phyloP scores from a whole-genome alignment of 2,329 filamentous ascomycete species.

The Xylogone sp. region DNA sequence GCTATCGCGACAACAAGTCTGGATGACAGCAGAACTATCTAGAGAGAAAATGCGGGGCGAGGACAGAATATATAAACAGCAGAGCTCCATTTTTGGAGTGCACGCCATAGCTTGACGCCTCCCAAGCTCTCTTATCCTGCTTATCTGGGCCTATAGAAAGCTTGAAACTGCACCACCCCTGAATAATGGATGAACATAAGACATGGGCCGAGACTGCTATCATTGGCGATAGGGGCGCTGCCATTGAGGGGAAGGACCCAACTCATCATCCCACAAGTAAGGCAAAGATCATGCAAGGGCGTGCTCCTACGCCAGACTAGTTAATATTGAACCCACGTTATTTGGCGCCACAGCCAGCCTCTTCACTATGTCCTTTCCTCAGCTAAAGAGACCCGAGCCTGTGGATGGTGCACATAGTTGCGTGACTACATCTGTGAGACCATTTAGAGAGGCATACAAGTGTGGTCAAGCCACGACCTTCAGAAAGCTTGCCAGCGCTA shows the following conservation, averaged over 20 bases:
- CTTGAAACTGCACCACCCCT: constrained; percentile 7
- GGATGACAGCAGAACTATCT: not conserved
- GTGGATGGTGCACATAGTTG: not conserved
- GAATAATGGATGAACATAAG: constrained; percentile 12
- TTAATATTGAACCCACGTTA: too few species aligned
- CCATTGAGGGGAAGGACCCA: not conserved
- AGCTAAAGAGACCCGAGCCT: not conserved
- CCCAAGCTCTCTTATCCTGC: constrained; percentile 7
- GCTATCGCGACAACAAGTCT: not conserved
- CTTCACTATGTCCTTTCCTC: too few species aligned
- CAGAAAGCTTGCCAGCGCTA: too few species aligned
- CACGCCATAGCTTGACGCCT: constrained; percentile 6
- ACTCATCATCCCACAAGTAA: not conserved
- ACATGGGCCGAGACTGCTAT: constrained; percentile 1
- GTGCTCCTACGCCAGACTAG: not conserved
- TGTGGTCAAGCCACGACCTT: too few species aligned
- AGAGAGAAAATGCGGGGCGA: not conserved
- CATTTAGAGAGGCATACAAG: too few species aligned
- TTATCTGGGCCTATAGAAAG: constrained; percentile 5
- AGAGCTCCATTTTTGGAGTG: constrained; percentile 1
- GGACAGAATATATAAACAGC: not conserved
- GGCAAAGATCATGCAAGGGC: not conserved
- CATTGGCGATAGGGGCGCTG: not conserved
- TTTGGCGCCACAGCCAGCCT: not conserved
- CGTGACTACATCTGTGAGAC: not conserved